A percentile compares a stretch with the other conserved stretches of the same genome.
These are phyloP conservation scores for Megacollybia marginata DNA, from an alignment of 768 basidiomycete genomes.

Conservation along the genomic window DNA sequence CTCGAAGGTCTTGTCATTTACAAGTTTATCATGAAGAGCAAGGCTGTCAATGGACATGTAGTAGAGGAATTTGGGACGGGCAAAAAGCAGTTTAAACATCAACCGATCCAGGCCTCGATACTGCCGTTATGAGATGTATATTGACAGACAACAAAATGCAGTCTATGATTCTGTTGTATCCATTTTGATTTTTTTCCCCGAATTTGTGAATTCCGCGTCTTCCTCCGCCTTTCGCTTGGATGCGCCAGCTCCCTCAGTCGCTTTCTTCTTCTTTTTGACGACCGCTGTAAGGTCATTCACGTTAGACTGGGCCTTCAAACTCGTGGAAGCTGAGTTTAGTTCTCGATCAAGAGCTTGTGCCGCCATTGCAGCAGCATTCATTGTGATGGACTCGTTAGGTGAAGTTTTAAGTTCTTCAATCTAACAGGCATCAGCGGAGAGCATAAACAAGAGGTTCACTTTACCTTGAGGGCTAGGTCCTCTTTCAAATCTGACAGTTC, in stretches of 20 bases:
- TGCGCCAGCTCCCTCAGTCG: constrained; percentile 25
- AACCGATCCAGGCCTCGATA: constrained; percentile 30
- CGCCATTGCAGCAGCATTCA: constrained; percentile 62
- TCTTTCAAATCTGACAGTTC: constrained; percentile 70
- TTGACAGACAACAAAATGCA: neutral
- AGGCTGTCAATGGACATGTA: constrained; percentile 66
- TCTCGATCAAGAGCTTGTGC: constrained; percentile 68
- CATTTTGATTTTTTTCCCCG: constrained; percentile 62
- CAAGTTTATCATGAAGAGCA: constrained; percentile 89
- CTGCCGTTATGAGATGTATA: constrained; percentile 38
- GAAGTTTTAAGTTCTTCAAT: constrained; percentile 86
- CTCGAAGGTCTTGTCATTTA: constrained; percentile 91
- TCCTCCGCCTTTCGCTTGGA: constrained; percentile 70
- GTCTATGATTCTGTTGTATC: constrained; percentile 20
- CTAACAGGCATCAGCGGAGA: constrained; percentile 28
- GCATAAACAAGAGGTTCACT: neutral
- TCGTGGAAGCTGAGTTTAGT: constrained; percentile 39
- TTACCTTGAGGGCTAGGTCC: constrained; percentile 80
- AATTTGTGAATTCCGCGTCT: constrained; percentile 34
- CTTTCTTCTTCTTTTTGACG: constrained; percentile 85
- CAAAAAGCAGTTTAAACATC: constrained; percentile 71
- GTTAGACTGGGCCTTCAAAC: constrained; percentile 26
- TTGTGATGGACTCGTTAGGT: constrained; percentile 49
- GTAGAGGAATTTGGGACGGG: constrained; percentile 79
- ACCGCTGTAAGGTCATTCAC: constrained; percentile 83